Evolutionary conservation across 208 protist genomes (phyloP), one percentile per base, ranked within the genome.

Genomic region (Balamuthia mandrillaris): DNA sequence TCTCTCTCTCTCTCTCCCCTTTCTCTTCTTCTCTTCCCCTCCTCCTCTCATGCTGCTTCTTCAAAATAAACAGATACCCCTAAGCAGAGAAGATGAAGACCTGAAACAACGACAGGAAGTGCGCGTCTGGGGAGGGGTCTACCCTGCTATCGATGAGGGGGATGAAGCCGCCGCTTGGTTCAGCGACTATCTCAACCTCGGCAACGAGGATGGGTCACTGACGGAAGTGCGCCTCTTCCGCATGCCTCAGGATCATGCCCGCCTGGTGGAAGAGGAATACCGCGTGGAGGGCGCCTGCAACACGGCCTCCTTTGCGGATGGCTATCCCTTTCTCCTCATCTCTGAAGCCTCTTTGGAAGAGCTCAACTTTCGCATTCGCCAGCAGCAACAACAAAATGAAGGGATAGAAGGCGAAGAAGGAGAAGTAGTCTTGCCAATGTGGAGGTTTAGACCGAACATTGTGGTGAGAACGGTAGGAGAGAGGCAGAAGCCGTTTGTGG

Each of bases 371-470:
- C n/a, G n/a, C n/a, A n/a, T n/a, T n/a, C n/a, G n/a, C n/a, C n/a
- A n/a, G n/a, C n/a, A n/a, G n/a, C n/a, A n/a, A n/a, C n/a, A n/a
- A n/a, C n/a, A n/a, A n/a, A n/a, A n/a, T n/a, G n/a, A n/a, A n/a
- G n/a, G n/a, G n/a, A n/a, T n/a, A n/a, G n/a, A n/a, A n/a, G n/a
- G n/a, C n/a, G 27, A 35, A 18, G 68, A 78, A 27, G 18, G 51
- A 35, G 45, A 41, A 18, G 68, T 41, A 7, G 45, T 31, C 1
- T 10, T 78, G 44, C 68, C 68, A 12, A 78, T 78, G 68, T 58
- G 58, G 45, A 2, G 68, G 12, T 78, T 78, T 47, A n/a, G 68
- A 4, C 68, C 68, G 18, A 78, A 78, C 68, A 78, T 78, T 27
- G 68, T 78, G 68, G 45, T 78, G 31, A 47, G 45, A 24, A 12